Evolutionary conservation across 352 stramenopile genomes (phyloP), one percentile per base, ranked within the genome.

Genomic region (Thraustochytrium striatum): DNA sequence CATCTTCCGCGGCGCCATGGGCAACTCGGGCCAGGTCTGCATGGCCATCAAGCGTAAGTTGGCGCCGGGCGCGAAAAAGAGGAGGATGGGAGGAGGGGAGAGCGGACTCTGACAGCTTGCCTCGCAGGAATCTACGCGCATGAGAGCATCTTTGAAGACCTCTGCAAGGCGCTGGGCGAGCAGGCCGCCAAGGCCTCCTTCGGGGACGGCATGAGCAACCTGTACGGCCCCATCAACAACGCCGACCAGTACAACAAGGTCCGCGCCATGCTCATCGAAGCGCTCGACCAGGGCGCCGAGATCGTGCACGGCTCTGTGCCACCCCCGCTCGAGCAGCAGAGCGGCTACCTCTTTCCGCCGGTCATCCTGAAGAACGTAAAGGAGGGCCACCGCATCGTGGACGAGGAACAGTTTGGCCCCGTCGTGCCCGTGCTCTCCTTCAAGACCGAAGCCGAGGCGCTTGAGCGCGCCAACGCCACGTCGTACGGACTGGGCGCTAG

Each of bases 401-500:
- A 85, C 57, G 86, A 96, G 81, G 95, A 99, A 87, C 97, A 92
- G 35, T 99, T 99, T 85, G 96, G 94, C 9, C 96, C 96, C 1
- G 85, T 99, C 58, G 90, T 95, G 32, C 87, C 92, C 41, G 86
- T 99, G 16, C 91, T 91, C 58, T 89, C 88, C 41, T 99, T 99
- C 86, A 84, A 89, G 36, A 93, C 84, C 2, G 95, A 98, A 72
- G 92, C 96, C 25, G 93, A 99, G 82, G 96, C 95, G n/a, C 81
- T 99, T 25, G 82, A 85, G 57, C 87, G 95, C 61, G 95, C 95
- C 32, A 99, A 99, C 87, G 88, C 91, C 83, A 95, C 85, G 1
- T 38, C 86, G 36, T 84, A 89, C 7, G 95, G 95, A 2, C 89
- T 99, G 33, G 93, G 87, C 13, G 91, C 88, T 1, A 89, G 87